Conservation (phyloP, 169 alveolate species). For the Cryptosporidium tyzzeri region DNA sequence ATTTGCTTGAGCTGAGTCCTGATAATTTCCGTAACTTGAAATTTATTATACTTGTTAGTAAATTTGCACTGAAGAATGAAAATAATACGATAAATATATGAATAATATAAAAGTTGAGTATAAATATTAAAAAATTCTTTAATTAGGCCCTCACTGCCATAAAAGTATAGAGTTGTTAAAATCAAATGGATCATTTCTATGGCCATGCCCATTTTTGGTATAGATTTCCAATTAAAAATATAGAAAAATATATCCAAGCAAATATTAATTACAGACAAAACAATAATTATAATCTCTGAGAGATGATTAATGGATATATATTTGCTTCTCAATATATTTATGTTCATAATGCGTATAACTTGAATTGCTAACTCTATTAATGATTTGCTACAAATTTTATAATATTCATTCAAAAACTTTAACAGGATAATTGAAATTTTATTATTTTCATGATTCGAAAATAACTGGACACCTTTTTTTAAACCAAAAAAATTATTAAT, state of each 20-base stretch:
- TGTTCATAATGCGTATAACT: background rate
- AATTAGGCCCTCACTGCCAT: background rate
- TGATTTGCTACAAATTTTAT: background rate
- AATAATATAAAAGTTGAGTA: background rate
- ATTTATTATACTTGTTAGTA: conserved; percentile 1
- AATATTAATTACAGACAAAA: background rate
- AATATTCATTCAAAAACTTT: background rate
- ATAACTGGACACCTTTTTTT: background rate
- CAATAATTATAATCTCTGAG: background rate
- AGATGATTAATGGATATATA: background rate
- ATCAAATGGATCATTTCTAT: conserved; percentile 17
- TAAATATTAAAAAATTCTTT: background rate
- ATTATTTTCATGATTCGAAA: background rate
- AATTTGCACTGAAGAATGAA: conserved; percentile 46
- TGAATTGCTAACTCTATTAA: background rate
- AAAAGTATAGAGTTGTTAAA: background rate
- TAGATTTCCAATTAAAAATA: conserved; percentile 38
- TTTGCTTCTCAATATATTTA: background rate
- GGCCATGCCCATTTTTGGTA: background rate
- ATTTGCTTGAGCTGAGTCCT: conserved; percentile 41
- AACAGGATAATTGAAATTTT: background rate
- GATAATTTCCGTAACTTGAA: conserved; percentile 39
- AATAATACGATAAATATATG: conserved; percentile 26
- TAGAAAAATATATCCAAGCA: conserved; percentile 14
- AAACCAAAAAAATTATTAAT: conserved; percentile 8